These are phyloP conservation scores for Microstroma glucosiphilum DNA, from an alignment of 1,284 basidiomycete genomes.

Conservation along the genomic window DNA sequence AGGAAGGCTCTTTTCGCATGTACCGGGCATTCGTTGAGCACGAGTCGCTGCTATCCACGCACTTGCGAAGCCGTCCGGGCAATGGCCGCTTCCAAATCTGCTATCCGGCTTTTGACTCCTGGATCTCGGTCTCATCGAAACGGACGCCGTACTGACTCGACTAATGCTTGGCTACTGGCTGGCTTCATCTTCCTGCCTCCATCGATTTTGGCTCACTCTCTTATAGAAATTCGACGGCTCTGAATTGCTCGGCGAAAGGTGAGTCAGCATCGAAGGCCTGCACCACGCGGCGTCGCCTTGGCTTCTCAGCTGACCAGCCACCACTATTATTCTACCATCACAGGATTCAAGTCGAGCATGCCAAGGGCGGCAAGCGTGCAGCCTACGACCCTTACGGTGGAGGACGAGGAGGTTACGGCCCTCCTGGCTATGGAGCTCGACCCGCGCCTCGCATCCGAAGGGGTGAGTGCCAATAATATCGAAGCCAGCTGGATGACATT, in stretches of 20 bases:
- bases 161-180: background rate
- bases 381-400: slow-evolving; percentile 18
- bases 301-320: background rate
- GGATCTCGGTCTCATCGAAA: too few species aligned
- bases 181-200: background rate
- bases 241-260: slow-evolving; percentile 43
- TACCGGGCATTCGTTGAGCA: too few species aligned
- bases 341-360: slow-evolving; percentile 44
- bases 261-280: background rate
- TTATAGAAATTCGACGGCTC: slow-evolving; percentile 42
- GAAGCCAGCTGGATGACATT: too few species aligned
- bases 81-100: too few species aligned
- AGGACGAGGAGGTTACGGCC: slow-evolving; percentile 19
- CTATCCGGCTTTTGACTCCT: too few species aligned
- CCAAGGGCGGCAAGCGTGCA: slow-evolving; percentile 32
- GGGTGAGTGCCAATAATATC: slow-evolving; percentile 13
- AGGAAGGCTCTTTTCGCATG: too few species aligned
- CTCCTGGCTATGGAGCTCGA: slow-evolving; percentile 16
- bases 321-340: background rate
- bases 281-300: background rate
- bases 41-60: too few species aligned
- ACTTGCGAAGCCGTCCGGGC: too few species aligned
- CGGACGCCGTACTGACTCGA: too few species aligned
- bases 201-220: background rate
- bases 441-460: slow-evolving; percentile 30